Evolutionary conservation across 1,284 basidiomycete species (phyloP).

Genomic region (Cryptococcus sp.): DNA sequence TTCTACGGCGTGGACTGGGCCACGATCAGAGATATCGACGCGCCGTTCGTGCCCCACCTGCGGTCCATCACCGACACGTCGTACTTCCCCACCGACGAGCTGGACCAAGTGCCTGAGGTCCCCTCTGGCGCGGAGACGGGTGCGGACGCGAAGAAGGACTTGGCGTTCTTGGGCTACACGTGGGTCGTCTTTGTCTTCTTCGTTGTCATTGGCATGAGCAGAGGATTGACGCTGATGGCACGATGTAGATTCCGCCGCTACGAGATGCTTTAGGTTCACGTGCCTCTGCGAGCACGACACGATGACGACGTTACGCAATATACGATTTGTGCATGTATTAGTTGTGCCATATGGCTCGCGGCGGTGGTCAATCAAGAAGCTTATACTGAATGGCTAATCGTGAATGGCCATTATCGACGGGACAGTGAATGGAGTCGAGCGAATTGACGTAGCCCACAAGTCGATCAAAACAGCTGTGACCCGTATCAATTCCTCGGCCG

Average conservation of each 20-base stretch:
- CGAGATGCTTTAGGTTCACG: slow-evolving; percentile 40
- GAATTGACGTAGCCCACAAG: too few species aligned
- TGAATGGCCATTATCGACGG: too few species aligned
- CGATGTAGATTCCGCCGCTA: slow-evolving; percentile 48
- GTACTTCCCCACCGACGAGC: slow-evolving; percentile 96
- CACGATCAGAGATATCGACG: slow-evolving; percentile 86
- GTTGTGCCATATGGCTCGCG: too few species aligned
- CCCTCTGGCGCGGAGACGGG: slow-evolving; percentile 62
- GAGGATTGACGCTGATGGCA: not conserved
- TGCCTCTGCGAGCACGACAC: too few species aligned
- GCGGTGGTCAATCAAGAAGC: too few species aligned
- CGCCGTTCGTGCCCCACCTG: slow-evolving; percentile 91
- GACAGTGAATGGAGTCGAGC: too few species aligned
- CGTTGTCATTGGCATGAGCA: not conserved
- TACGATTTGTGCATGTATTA: too few species aligned
- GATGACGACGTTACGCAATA: too few species aligned
- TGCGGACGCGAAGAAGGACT: slow-evolving; percentile 75
- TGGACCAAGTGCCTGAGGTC: slow-evolving; percentile 73
- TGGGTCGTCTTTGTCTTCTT: slow-evolving; percentile 19
- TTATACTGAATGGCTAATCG: too few species aligned
- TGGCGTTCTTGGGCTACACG: slow-evolving; percentile 85
- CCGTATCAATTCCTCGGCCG: too few species aligned
- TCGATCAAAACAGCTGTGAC: too few species aligned
- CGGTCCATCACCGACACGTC: slow-evolving; percentile 91
- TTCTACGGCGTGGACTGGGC: slow-evolving; percentile 97